Evolutionary conservation across 345 rosid species (phyloP), one percentile per base, ranked within the genome.

Genomic region (Gossypium longicalyx): DNA sequence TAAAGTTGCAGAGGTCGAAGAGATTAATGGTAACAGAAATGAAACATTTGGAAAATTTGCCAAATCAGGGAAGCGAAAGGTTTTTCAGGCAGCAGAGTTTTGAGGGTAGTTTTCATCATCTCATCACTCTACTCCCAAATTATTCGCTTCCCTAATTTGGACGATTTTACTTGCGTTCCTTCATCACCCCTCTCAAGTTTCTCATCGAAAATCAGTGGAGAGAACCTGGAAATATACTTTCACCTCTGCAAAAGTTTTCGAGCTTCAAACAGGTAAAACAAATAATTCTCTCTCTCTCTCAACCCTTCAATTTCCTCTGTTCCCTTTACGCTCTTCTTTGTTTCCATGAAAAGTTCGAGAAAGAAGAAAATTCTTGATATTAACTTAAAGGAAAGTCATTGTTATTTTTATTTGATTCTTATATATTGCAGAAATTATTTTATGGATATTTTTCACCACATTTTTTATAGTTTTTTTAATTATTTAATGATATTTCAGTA

Each of bases 391-490:
- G 41, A 34, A 34, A 34, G 7, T 34, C 41, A 34, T 34, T 34
- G 7, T 34, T 34, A 5, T 6, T 34, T 34, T 34, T 34, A 34
- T 29, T 29, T 29, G 34, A 29, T 29, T 29, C 34, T 29, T 29
- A 29, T 29, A 29, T 29, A 29, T 29, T 29, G 0, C 5, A 29
- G 5, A 29, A 29, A 29, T 34, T 34, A 34, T 34, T 34, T 5
- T 34, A 34, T 0, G 0, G 1, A 34, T 0, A 0, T 0, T 34
- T 34, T 0, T 4, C 41, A 5, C 6, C 6, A 34, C 0, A 34
- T 1, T 34, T 4, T 34, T 34, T 5, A 34, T 34, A 0, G 0
- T 34, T 34, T 34, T 34, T 29, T 34, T 4, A 34, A 34, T 34
- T 34, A 34, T 34, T 29, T 29, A 29, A 29, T 29, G 1, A 27